Evolutionary conservation across 73 alveolate species (phyloP).

Genomic region (Breviolum minutum): DNA sequence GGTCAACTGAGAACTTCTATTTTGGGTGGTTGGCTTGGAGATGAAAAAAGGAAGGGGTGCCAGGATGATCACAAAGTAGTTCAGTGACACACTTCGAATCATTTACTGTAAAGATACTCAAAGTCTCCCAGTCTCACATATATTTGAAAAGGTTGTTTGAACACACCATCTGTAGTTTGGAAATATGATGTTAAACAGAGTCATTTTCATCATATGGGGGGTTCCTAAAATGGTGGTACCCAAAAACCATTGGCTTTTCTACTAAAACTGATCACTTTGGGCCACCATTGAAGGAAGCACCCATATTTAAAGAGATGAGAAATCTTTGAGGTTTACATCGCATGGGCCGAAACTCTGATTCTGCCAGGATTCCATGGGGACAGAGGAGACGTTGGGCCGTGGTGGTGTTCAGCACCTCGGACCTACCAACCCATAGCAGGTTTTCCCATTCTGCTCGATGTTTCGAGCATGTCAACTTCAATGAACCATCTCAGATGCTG

Average conservation of each 20-base stretch:
- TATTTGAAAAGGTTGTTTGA: not conserved
- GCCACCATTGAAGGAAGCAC: not conserved
- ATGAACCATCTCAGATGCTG: no score
- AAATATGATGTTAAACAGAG: no score
- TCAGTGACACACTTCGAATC: not conserved
- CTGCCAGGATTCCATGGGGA: constrained; percentile 81
- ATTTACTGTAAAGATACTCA: not conserved
- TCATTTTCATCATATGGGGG: not conserved
- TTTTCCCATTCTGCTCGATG: no score
- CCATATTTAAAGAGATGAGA: not conserved
- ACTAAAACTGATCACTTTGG: no score
- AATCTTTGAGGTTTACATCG: not conserved
- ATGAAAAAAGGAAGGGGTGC: not conserved
- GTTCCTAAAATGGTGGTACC: no score
- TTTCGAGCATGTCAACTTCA: no score
- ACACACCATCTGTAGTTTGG: not conserved
- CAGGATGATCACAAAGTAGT: not conserved
- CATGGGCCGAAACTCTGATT: not conserved
- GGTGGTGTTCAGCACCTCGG: constrained; percentile 63
- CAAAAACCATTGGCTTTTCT: no score
- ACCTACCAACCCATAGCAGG: not conserved
- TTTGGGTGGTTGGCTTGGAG: no score
- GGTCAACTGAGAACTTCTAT: not conserved
- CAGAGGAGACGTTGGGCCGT: constrained; percentile 67
- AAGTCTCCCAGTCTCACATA: not conserved